Percentiles rank a stretch among this genome's conserved stretches.
phyloP scores from a whole-genome alignment of 352 stramenopile genomes.

The Phytophthora gonapodyides region DNA sequence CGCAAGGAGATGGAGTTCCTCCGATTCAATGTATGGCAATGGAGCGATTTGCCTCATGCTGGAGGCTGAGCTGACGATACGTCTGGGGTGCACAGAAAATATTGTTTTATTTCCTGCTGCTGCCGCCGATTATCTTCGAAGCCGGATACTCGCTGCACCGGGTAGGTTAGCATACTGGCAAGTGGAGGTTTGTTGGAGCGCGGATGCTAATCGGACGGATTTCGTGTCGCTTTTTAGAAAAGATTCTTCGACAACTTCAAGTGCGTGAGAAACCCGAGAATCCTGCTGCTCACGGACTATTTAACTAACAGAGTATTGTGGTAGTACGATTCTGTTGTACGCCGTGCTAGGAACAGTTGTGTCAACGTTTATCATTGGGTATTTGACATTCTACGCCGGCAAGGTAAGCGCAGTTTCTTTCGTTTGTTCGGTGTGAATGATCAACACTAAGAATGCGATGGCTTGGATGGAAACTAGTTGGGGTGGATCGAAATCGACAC shows the following conservation, averaged over 20 bases:
- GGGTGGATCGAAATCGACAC: constrained; percentile 90
- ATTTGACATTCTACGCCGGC: constrained; percentile 90
- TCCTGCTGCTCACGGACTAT: neutral
- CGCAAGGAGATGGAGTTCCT: constrained; percentile 92
- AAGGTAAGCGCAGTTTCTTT: constrained; percentile 31
- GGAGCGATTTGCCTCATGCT: neutral
- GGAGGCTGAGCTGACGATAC: too few relatives aligned
- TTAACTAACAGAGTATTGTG: neutral
- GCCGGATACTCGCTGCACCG: constrained; percentile 93
- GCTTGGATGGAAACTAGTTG: constrained; percentile 30
- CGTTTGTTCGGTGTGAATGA: neutral
- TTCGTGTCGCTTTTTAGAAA: constrained; percentile 48
- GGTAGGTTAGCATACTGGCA: constrained; percentile 30
- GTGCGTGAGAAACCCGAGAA: constrained; percentile 21
- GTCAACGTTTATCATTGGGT: constrained; percentile 96
- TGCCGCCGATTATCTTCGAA: constrained; percentile 98
- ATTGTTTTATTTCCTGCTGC: constrained; percentile 97
- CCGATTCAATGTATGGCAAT: constrained; percentile 73
- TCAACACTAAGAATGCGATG: too few relatives aligned
- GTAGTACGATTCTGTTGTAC: constrained; percentile 94
- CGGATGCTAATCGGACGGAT: neutral
- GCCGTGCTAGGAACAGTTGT: constrained; percentile 96
- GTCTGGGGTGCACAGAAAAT: constrained; percentile 51
- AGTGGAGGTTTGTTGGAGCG: neutral
- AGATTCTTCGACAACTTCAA: constrained; percentile 97